Conservation (phyloP, 768 basidiomycete species). For the Amanita molliuscula region DNA sequence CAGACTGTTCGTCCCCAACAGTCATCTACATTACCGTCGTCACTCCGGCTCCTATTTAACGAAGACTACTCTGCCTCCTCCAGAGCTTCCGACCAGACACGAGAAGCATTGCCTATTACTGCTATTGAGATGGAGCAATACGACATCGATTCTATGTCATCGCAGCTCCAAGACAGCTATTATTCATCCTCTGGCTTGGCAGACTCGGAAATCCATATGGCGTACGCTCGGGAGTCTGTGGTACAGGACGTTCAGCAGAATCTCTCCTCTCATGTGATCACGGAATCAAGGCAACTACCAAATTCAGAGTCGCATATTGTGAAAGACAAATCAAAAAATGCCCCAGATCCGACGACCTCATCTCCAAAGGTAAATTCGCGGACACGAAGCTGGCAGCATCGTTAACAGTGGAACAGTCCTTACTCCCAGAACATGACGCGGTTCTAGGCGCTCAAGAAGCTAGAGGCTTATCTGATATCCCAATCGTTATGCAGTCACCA, state of each 20-base stretch:
- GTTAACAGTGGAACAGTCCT: background rate
- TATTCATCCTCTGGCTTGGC: background rate
- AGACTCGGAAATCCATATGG: background rate
- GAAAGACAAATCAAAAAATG: background rate
- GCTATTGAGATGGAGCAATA: background rate
- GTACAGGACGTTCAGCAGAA: background rate
- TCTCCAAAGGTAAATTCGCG: background rate
- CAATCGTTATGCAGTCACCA: background rate
- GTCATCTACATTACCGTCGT: conserved; percentile 56
- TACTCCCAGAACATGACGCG: background rate
- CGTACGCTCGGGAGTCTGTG: background rate
- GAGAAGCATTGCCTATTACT: background rate
- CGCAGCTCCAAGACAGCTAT: background rate
- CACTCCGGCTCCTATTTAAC: conserved; percentile 72
- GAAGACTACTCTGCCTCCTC: conserved; percentile 24
- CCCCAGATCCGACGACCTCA: background rate
- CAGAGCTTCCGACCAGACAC: background rate
- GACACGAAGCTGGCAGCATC: background rate
- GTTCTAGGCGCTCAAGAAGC: background rate
- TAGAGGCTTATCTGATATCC: background rate
- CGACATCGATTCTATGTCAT: background rate
- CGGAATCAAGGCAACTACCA: background rate
- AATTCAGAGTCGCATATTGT: background rate
- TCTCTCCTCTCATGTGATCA: background rate
- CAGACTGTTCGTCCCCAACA: conserved; percentile 40